Evolutionary conservation across 1,139 yeast species (phyloP), one percentile per base, ranked within the genome.

Genomic region (Hansenula sp.): DNA sequence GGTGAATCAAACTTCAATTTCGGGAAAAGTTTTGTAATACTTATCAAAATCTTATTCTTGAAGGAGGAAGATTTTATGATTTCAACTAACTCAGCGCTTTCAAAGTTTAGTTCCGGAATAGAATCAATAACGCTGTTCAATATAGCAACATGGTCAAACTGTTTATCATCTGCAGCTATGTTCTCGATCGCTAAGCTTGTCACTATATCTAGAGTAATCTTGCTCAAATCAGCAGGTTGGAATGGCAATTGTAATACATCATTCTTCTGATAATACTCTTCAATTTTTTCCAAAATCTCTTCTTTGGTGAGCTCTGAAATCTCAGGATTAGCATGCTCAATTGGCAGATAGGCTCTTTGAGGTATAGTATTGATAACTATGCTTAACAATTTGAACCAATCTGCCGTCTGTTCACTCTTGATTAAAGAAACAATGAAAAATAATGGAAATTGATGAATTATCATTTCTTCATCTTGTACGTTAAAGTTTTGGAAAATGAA

Each of bases 381-480:
- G 17, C 66, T 64, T 6, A 77, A 59, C 9, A 76, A 52, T 3
- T 55, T 51, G n/a, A 67, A 51, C 56, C 73, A 64, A 3, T 61
- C 45, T 1, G 40, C 41, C 21, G 52, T 47, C 10, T 44, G 42
- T 2, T 45, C 41, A n/a, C 37, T 32, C 17, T 42, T 40, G 19
- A 64, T 47, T 22, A 78, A 48, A 5, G 76, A 48, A 1, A 76
- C 66, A 17, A 87, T 50, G 2, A 88, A 59, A 2, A 85, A 73
- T 40, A 87, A 62, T 0, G 97, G 97, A 5, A 85, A 66, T 56
- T 90, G 96, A 14, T 73, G 69, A 0, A 77, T 67, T n/a, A 81
- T 63, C 83, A 87, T 86, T 48, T 88, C 97, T 49, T 88, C 96
- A 50, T 90, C 97, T 37, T 73, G 77, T 16, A 89, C 78, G 49